Evolutionary conservation across 148 eudicot genomes (phyloP), one percentile per base, ranked within the genome.

Genomic region (Polygonum aviculare): DNA sequence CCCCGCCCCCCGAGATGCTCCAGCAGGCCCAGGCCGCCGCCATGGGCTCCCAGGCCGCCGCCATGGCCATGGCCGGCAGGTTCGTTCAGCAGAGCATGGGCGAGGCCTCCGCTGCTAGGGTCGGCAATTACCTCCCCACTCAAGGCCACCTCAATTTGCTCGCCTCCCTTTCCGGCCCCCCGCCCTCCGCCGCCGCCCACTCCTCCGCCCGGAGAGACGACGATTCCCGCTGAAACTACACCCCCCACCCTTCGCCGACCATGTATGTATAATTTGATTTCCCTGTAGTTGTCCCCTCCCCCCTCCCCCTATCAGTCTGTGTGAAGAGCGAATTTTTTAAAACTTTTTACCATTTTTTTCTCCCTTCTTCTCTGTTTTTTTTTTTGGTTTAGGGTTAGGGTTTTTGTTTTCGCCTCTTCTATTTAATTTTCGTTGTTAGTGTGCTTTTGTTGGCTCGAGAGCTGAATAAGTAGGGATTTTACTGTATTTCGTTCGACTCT

Each of bases 141-240:
- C 90, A 80, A 80, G 96, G 78, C 8, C 98, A 93, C 54, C 84
- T 93, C 63, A 91, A 93, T 82, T 75, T 93, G 74, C 91, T 93
- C 0, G 98, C 98, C 11, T 93, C 96, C 1, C 79, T 93, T 78
- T 89, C 98, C 4, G 87, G 96, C 4, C 78, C 89, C 0, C 91
- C 92, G 3, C 54, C 84, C 14, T 39, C 83, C 1, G 83, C 69
- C 5, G 79, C 69, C 5, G 79, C 69, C 0, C 77, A 74, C 2
- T 74, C 84, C 0, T 73, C 82, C 0, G 85, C 85, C 0, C 73
- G 87, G 73, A 85, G 89, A 78, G 89, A 92, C 19, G 93, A 86
- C 26, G 86, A 87, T 79, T 83, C 77, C 2, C 87, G 77, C 44
- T 84, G 74, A 81, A 38, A 26, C 31, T 26, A n/a, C n/a, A n/a